These are phyloP conservation scores for Trametes elegans DNA, from an alignment of 768 basidiomycete species.

Conservation along the genomic window DNA sequence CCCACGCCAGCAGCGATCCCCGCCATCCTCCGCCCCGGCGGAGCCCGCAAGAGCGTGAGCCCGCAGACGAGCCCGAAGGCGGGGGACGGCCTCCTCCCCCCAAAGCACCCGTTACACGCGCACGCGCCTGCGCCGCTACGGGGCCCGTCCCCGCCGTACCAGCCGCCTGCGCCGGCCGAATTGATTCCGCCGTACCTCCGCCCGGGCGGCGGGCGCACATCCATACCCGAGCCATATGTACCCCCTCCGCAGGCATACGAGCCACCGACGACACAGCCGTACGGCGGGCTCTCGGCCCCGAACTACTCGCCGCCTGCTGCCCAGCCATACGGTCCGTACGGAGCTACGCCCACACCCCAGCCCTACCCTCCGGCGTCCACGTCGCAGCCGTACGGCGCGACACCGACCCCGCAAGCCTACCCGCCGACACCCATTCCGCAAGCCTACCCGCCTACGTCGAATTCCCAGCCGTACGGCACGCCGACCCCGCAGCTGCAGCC, in stretches of 20 bases:
- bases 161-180: conserved; percentile 3
- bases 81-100: conserved; percentile 11
- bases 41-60: conserved; percentile 5
- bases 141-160: conserved; percentile 7
- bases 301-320: conserved; percentile 16
- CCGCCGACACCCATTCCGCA: too few species aligned
- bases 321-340: conserved; percentile 7
- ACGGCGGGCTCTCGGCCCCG: too few species aligned
- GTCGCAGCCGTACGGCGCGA: neutral
- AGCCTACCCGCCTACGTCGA: too few species aligned
- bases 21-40: conserved; percentile 43
- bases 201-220: conserved; percentile 4
- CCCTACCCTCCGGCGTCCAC: neutral
- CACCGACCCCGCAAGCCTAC: neutral
- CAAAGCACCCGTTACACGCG: conserved; percentile 10
- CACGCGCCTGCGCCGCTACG: conserved; percentile 1
- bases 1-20: conserved; percentile 30
- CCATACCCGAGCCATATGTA: conserved; percentile 13
- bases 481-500: too few species aligned
- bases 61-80: conserved; percentile 8
- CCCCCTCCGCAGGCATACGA: conserved; percentile 15
- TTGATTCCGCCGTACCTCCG: conserved; percentile 17
- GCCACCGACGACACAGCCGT: neutral
- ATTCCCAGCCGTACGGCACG: too few species aligned
- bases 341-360: neutral